A percentile compares a stretch with the other conserved stretches of the same genome.
These are phyloP conservation scores for Ogataea pilisensis DNA, from an alignment of 805 yeast species.

Conservation along the genomic window DNA sequence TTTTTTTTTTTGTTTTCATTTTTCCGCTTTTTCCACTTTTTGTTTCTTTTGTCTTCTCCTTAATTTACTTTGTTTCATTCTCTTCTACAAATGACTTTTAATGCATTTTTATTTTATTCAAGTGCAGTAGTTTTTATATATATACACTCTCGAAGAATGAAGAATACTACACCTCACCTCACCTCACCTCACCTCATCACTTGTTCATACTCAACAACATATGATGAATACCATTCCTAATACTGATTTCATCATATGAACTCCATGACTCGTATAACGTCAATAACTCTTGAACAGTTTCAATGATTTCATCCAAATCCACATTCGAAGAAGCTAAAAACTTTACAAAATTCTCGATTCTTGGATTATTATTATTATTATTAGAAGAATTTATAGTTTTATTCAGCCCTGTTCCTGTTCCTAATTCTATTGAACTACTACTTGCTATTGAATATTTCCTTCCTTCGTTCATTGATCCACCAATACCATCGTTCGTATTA, in stretches of 20 bases:
- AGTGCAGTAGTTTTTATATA: neutral
- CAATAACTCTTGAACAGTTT: constrained; percentile 79
- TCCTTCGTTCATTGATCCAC: too few relatives aligned
- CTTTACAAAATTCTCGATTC: constrained; percentile 53
- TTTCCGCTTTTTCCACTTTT: neutral
- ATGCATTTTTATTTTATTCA: neutral
- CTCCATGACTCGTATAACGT: constrained; percentile 85
- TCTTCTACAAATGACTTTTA: neutral
- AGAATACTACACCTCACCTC: neutral
- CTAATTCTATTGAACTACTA: neutral
- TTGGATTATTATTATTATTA: constrained; percentile 28
- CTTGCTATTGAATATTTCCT: neutral
- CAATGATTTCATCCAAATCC: constrained; percentile 71
- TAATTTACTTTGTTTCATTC: neutral
- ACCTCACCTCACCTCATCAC: neutral
- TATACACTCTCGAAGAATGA: neutral
- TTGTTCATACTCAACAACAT: constrained; percentile 25
- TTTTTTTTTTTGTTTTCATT: too few relatives aligned
- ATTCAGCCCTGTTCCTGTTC: neutral
- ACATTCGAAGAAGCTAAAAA: constrained; percentile 76
- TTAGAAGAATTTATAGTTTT: neutral
- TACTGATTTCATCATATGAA: constrained; percentile 65
- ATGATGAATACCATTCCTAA: constrained; percentile 44
- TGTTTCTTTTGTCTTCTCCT: too few relatives aligned
- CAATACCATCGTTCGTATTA: neutral